Evolutionary conservation across 2,329 filamentous ascomycete genomes (phyloP), one percentile per base, ranked within the genome.

Genomic region (Aspergillus piperis): DNA sequence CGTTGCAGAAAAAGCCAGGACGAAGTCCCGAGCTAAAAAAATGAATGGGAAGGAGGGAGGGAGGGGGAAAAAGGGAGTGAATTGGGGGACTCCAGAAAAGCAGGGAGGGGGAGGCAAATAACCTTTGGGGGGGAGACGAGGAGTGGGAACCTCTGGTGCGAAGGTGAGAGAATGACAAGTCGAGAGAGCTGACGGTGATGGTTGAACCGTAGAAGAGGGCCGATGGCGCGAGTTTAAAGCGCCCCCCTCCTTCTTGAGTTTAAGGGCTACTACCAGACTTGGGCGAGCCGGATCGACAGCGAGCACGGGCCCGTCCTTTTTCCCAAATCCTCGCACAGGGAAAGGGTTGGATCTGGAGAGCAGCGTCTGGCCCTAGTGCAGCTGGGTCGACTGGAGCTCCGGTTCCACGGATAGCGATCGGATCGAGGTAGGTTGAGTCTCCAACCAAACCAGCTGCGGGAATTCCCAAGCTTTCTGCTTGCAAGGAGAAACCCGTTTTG

Each of bases 401-500:
- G 63, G 63, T 67, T 66, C 64, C 66, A 70, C 64, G 65, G 67
- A 62, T 62, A 62, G 65, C 67, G 70, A 71, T 72, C 70, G 61
- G 63, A 66, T 63, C 60, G 60, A 59, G 64, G 58, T 44, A 62
- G 59, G 50, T 54, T 57, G 54, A 63, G 27, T 56, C 61, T 50
- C 53, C 69, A 71, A 63, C 56, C 67, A 68, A 62, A 62, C 60
- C 58, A 62, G 53, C 58, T 66, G 65, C 66, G 69, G 69, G 61
- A 71, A 70, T 71, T 70, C 68, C 66, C 65, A 68, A 65, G 67
- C 62, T 68, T 68, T 57, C 57, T 59, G 62, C 56, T 64, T 58
- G 52, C 51, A 59, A 57, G 60, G 55, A 51, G 50, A 57, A 60
- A 52, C 55, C 59, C 52, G 49, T 52, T 58, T 54, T 59, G 58